Percentiles rank a stretch among this genome's conserved stretches.
phyloP scores from a whole-genome alignment of 1,284 basidiomycete genomes.

The Boletus holoroseus region DNA sequence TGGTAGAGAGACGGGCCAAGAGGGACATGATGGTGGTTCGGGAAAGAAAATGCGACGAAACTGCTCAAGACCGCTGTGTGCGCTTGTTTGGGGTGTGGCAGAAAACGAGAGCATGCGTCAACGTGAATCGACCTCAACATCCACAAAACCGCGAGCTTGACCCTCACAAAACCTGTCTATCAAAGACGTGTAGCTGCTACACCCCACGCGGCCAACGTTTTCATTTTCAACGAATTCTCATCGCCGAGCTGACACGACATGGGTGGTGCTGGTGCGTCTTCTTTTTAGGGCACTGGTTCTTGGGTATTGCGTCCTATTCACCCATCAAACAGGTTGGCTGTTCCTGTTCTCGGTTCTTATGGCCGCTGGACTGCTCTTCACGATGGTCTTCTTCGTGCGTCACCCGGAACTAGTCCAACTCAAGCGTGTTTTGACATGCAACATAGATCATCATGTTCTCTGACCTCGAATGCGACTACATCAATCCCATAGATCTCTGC shows the following conservation, averaged over 20 bases:
- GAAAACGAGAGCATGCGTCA: slow-evolving; percentile 16
- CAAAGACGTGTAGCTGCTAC: not conserved
- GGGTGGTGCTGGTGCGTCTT: slow-evolving; percentile 29
- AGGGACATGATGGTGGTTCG: slow-evolving; percentile 40
- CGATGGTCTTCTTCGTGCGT: slow-evolving; percentile 97
- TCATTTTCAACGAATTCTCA: not conserved
- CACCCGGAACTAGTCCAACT: not conserved
- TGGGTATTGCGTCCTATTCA: not conserved
- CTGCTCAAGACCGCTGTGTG: slow-evolving; percentile 17
- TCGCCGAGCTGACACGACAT: slow-evolving; percentile 13
- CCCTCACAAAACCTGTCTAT: not conserved
- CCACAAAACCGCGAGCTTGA: slow-evolving; percentile 1
- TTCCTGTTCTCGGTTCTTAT: slow-evolving; percentile 92
- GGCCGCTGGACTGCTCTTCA: slow-evolving; percentile 90
- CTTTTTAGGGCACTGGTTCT: not conserved
- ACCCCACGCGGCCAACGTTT: not conserved
- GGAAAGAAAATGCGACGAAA: slow-evolving; percentile 5
- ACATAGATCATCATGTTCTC: slow-evolving; percentile 98
- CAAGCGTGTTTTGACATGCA: slow-evolving; percentile 1
- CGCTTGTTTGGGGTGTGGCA: slow-evolving; percentile 30
- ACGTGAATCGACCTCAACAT: slow-evolving; percentile 2
- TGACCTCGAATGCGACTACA: slow-evolving; percentile 97
- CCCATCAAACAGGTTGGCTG: slow-evolving; percentile 67
- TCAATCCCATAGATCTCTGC: slow-evolving; percentile 99
- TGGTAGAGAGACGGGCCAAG: slow-evolving; percentile 56